Base-by-base conservation (phyloP, 768 basidiomycete genomes). In the Tricholoma flavovirens region DNA sequence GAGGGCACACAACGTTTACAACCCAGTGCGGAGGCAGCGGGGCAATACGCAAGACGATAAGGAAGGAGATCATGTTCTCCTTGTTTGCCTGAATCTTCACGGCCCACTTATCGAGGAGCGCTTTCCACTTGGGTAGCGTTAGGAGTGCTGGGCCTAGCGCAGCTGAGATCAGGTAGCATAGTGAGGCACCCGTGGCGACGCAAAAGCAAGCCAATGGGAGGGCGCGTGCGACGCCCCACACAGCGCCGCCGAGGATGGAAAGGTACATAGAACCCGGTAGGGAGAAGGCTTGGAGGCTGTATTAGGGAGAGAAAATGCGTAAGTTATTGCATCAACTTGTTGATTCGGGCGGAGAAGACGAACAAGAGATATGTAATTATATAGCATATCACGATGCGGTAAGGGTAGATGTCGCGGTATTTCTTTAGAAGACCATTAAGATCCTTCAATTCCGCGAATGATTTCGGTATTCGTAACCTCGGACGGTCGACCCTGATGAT, bases 261-360 rank as follows among this genome's bases (percentile, higher is more conserved):
- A 98, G 83, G 67, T 98, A 98, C 94, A 98, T 96, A 42, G 93
- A 96, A 1, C 95, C 95, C 0, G 96, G 95, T 12, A 98, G 80
- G 6, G 94, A 95, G 73, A 98, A 98, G 0, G 93, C 93, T 77
- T 98, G 95, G 6, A 98, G 78, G 73, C 94, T 96, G 66, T 9
- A 4, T 17, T 15, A 22, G 9, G 46, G 26, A 30, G 17, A 30
- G 7, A 17, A 26, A 6, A 5, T 9, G 8, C 12, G 26, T 49
- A 15, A 49, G 17, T 17, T 9, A 49, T 9, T n/a, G 8, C 4
- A 26, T 30, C 7, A 6, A 26, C 26, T 6, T 5, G 14, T 7
- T 29, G 12, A 48, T n/a, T 43, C 48, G 50, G 32, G 59, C 9
- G 59, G 54, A 56, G 38, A 54, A 51, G 38, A 81, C 92, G 60